A percentile compares a stretch with the other conserved stretches of the same genome.
These are phyloP conservation scores for Echria macrotheca DNA, from an alignment of 495 filamentous ascomycete genomes.

Conservation along the genomic window DNA sequence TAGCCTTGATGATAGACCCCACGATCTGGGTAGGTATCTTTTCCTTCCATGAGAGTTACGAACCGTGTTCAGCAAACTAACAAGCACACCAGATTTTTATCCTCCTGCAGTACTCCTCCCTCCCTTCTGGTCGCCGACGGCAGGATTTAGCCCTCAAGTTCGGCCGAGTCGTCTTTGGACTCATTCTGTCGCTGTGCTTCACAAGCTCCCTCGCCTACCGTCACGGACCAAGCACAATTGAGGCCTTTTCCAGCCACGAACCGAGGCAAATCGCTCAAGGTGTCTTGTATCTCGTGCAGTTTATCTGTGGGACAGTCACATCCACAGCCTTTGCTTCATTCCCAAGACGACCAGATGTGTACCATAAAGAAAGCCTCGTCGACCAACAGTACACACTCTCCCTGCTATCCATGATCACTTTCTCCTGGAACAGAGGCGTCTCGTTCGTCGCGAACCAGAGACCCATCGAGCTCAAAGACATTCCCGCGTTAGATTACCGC, in stretches of 20 bases:
- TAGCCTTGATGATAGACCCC: not conserved
- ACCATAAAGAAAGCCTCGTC: slow-evolving; percentile 42
- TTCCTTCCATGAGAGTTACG: not conserved
- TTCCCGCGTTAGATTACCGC: slow-evolving; percentile 46
- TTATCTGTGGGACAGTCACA: slow-evolving; percentile 16
- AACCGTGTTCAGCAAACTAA: no score
- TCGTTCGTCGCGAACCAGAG: slow-evolving; percentile 44
- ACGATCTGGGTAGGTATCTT: not conserved
- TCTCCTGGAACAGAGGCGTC: slow-evolving; percentile 49
- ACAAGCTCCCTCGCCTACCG: no score
- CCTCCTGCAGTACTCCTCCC: no score
- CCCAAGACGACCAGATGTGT: slow-evolving; percentile 57
- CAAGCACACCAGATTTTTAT: no score
- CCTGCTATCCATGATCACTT: slow-evolving; percentile 48
- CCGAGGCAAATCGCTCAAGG: slow-evolving; percentile 14
- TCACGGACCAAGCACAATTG: no score
- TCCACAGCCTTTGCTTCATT: slow-evolving; percentile 32
- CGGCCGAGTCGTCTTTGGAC: no score
- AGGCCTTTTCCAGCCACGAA: not conserved
- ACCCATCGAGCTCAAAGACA: slow-evolving; percentile 46
- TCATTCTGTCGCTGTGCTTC: no score
- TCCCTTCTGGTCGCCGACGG: no score
- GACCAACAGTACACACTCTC: slow-evolving; percentile 55
- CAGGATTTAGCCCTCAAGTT: no score
- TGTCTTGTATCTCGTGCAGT: slow-evolving; percentile 20